These are phyloP conservation scores for Hericium rajendrae DNA, from an alignment of 768 basidiomycete genomes.

Conservation along the genomic window DNA sequence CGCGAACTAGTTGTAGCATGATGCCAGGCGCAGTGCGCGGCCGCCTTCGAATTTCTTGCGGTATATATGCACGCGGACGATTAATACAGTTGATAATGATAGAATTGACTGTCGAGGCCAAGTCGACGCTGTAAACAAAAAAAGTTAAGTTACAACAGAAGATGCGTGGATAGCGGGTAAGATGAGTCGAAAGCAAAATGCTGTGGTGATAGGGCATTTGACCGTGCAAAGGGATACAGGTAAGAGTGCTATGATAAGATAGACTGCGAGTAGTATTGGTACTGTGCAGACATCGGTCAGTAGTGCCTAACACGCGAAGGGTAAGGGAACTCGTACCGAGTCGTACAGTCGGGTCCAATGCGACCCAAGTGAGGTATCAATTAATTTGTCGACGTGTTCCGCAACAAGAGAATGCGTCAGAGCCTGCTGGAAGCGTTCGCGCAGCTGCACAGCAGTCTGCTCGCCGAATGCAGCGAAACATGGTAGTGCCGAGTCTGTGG, in stretches of 20 bases:
- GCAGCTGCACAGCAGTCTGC: constrained; percentile 77
- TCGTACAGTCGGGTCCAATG: constrained; percentile 96
- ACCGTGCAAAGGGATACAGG: background rate
- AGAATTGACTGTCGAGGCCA: background rate
- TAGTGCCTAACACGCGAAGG: background rate
- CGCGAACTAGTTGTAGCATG: background rate
- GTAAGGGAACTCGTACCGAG: constrained; percentile 46
- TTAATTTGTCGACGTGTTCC: constrained; percentile 82
- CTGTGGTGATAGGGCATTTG: background rate
- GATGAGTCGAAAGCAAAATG: no score
- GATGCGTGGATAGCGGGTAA: no score
- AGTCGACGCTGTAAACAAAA: background rate
- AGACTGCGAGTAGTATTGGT: constrained; percentile 90
- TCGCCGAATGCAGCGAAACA: constrained; percentile 89
- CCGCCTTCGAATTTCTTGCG: background rate
- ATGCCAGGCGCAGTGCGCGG: background rate
- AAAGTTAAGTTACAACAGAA: background rate
- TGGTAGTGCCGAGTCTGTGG: constrained; percentile 73
- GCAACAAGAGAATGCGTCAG: constrained; percentile 78
- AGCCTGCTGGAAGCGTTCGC: constrained; percentile 90
- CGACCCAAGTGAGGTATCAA: constrained; percentile 84
- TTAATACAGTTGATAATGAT: background rate
- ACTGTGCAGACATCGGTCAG: constrained; percentile 33
- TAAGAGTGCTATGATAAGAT: constrained; percentile 43
- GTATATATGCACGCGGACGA: constrained; percentile 1